Evolutionary conservation across 306 rosid species (phyloP).

Genomic region (Prosopis cineraria): DNA sequence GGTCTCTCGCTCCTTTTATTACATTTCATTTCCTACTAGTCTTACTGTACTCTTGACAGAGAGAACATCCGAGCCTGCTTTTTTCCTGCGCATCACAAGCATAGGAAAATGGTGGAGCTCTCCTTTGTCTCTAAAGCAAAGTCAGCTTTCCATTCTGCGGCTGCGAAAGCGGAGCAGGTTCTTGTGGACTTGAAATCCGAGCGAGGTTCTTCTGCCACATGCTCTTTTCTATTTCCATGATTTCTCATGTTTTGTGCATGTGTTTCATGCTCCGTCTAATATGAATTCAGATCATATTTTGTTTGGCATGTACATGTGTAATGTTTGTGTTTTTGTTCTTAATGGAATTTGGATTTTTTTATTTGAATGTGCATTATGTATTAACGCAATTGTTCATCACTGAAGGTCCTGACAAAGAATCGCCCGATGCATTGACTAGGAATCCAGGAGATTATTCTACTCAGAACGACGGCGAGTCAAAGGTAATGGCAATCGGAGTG

Average conservation of each 20-base stretch:
- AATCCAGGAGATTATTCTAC: conserved; percentile 38
- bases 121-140: conserved; percentile 89
- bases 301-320: background rate
- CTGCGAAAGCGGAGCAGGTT: conserved; percentile 91
- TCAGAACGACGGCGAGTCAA: conserved; percentile 45
- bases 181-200: conserved; percentile 74
- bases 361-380: conserved; percentile 19
- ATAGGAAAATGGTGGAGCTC: conserved; percentile 59
- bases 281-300: conserved; percentile 6
- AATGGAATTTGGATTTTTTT: background rate
- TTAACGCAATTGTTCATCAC: conserved; percentile 28
- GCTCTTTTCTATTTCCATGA: background rate
- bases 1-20: background rate
- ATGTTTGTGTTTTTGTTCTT: background rate
- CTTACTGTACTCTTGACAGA: background rate
- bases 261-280: background rate
- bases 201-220: conserved; percentile 43
- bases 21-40: background rate
- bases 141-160: conserved; percentile 87
- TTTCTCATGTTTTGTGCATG: background rate
- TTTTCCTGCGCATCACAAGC: background rate
- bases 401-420: conserved; percentile 69
- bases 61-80: background rate
- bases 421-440: conserved; percentile 36
- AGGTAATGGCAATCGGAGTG: conserved; percentile 43